Evolutionary conservation across 2,329 filamentous ascomycete genomes (phyloP), one percentile per base, ranked within the genome.

Genomic region (Ceratocystis albifundus): DNA sequence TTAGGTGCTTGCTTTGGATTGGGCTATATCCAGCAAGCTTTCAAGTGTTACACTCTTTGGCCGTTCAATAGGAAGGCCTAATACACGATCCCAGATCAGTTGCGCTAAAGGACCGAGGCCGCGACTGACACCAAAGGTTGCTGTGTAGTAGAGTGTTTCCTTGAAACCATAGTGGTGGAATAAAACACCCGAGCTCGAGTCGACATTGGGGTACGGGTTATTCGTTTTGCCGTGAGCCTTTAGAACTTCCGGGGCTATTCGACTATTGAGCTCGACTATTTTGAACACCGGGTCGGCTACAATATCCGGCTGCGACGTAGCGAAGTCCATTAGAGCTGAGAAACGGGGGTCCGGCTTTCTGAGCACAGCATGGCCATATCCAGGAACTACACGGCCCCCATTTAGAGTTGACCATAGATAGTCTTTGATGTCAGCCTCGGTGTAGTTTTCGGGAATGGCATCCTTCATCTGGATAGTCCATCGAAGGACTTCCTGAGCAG

Each of bases 141-240:
- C 85, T 3, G 85, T 87, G 80, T 97, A 99, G 81, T 97, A 99
- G 10, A 97, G 82, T 0, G 93, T 96, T 80, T 97, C 90, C 75
- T 89, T 88, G 85, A 99, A 96, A 67, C 93, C 94, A 75, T 96
- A 99, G 80, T 97, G 91, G 78, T 97, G 88, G 85, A 99, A 97
- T 62, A 99, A 82, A 4, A 97, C 92, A 70, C 94, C 94, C 0
- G 91, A 96, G 69, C 85, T 88, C 61, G 88, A 91, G 77, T 99
- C 94, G 69, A 99, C 94, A 75, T 99, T 99, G 70, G 94, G 94
- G 78, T 93, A 96, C 1, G 94, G 91, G 79, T 96, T 96, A 83
- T 96, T 96, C 71, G 91, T 96, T 87, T 96, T 97, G 76, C 94
- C 94, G 75, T 99, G 94, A 79, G 96, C 86, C 72, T 85, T 94